phyloP scores from a whole-genome alignment of 2,329 filamentous ascomycete genomes.

The Aspergillus fructus region DNA sequence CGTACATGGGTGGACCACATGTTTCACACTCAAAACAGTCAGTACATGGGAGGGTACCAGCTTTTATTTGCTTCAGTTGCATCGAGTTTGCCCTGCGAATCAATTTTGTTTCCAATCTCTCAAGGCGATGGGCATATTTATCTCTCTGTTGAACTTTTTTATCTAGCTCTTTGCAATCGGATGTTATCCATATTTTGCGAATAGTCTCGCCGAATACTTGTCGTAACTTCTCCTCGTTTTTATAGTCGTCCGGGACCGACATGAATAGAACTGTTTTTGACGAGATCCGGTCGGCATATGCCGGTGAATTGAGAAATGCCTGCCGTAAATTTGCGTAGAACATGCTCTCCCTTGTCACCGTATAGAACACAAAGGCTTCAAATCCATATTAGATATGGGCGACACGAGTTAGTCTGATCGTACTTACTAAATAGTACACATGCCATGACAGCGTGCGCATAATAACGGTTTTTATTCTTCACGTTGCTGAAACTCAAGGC shows the following conservation, averaged over 20 bases:
- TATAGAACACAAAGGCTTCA: slow-evolving; percentile 74
- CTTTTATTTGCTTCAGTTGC: slow-evolving; percentile 59
- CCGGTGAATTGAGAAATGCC: slow-evolving; percentile 82
- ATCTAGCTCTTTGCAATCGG: slow-evolving; percentile 72
- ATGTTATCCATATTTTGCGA: slow-evolving; percentile 79
- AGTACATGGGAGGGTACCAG: slow-evolving; percentile 21
- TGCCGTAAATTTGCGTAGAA: slow-evolving; percentile 90
- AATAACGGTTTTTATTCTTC: slow-evolving; percentile 62
- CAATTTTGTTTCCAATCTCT: slow-evolving; percentile 82
- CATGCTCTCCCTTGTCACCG: slow-evolving; percentile 81
- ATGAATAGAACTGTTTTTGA: slow-evolving; percentile 87
- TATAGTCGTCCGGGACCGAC: slow-evolving; percentile 74
- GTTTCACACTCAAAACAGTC: slow-evolving; percentile 31
- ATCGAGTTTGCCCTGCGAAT: slow-evolving; percentile 74
- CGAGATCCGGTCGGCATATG: slow-evolving; percentile 80
- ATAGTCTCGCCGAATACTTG: slow-evolving; percentile 79
- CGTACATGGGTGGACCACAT: slow-evolving; percentile 24
- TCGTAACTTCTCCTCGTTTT: slow-evolving; percentile 70
- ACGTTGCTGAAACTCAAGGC: slow-evolving; percentile 80
- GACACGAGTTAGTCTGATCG: not conserved
- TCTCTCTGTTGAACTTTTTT: slow-evolving; percentile 78
- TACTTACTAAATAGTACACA: slow-evolving; percentile 61
- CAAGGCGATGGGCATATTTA: slow-evolving; percentile 73
- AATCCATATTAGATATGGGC: not conserved
- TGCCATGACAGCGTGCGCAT: slow-evolving; percentile 73